These are phyloP conservation scores for Solanum neorickii DNA, from an alignment of 257 asterid species.

Conservation along the genomic window DNA sequence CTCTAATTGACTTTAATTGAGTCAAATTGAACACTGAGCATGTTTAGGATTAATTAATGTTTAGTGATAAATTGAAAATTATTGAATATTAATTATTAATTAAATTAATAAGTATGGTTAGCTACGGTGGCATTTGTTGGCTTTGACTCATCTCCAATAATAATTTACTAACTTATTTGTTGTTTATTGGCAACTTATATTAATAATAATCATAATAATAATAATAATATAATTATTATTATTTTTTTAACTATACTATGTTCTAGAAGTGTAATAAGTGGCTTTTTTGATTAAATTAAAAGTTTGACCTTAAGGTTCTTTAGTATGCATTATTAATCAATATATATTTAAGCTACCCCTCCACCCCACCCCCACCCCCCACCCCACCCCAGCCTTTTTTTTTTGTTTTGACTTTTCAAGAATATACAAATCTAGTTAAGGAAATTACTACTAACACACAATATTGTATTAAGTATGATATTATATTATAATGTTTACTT, in stretches of 20 bases:
- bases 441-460: background rate
- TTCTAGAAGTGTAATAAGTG: too few species aligned
- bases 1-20: background rate
- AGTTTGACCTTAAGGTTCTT: too few species aligned
- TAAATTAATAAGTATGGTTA: background rate
- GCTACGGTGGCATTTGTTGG: background rate
- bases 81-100: background rate
- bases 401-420: background rate
- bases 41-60: background rate
- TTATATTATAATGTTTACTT: background rate
- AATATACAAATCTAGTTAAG: background rate
- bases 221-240: too few species aligned
- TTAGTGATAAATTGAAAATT: background rate
- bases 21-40: background rate
- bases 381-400: accelerated
- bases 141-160: background rate
- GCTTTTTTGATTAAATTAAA: too few species aligned
- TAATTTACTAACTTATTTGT: background rate
- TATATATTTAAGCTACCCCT: too few species aligned
- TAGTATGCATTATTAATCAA: too few species aligned
- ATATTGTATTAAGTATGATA: background rate
- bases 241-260: too few species aligned
- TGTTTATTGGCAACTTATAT: background rate
- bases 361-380: accelerated
- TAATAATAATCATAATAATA: too few species aligned